Conservation (phyloP, 2,329 filamentous ascomycete species). For the Emmonsiellopsis sp. region DNA sequence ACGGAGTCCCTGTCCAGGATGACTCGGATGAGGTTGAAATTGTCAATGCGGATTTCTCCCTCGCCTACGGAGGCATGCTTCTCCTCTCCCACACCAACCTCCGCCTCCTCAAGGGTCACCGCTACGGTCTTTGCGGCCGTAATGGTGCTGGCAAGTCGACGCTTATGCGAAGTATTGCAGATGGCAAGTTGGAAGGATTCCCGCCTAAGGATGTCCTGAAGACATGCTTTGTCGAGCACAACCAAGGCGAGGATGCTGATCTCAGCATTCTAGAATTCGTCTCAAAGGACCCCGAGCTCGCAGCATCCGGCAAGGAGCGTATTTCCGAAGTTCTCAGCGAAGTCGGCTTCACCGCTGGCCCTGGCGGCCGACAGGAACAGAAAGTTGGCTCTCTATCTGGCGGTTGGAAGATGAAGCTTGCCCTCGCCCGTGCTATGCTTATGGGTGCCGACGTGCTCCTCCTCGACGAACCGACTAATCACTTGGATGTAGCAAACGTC, state of each 20-base stretch:
- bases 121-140: conserved; percentile 91
- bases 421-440: conserved; percentile 90
- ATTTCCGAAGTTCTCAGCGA: conserved; percentile 78
- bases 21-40: conserved; percentile 92
- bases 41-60: conserved; percentile 94
- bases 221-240: conserved; percentile 98
- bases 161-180: conserved; percentile 91
- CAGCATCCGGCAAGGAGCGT: conserved; percentile 65
- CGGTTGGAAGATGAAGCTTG: conserved; percentile 99
- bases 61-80: conserved; percentile 96
- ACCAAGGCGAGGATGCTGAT: conserved; percentile 95
- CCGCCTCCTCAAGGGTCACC: conserved; percentile 86
- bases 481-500: conserved; percentile 92
- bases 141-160: conserved; percentile 99
- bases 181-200: conserved; percentile 94
- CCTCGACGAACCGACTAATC: conserved; percentile 97
- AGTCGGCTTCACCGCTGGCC: conserved; percentile 87
- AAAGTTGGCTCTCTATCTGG: conserved; percentile 91
- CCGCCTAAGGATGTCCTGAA: conserved; percentile 83
- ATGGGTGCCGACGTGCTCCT: conserved; percentile 93
- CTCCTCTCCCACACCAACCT: conserved; percentile 93
- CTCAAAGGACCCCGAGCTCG: conserved; percentile 77
- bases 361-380: conserved; percentile 78
- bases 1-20: conserved; percentile 71
- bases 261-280: conserved; percentile 93